Conservation (phyloP, 306 rosid species). For the Mucuna pruriens region DNA sequence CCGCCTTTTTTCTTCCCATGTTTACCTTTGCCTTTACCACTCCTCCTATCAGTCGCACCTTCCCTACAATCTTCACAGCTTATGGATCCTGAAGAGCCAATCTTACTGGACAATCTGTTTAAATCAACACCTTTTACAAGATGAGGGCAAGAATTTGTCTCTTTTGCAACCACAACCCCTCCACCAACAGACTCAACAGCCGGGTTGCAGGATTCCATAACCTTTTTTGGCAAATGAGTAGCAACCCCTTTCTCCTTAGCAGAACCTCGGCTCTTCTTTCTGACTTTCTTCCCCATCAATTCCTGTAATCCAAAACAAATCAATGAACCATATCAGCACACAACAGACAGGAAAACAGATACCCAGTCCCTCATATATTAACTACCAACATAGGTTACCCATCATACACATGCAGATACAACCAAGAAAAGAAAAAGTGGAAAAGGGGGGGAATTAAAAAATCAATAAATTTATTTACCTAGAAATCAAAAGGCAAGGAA, state of each 20-base stretch:
- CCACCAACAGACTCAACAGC: conserved; percentile 50
- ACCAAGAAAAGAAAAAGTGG: too few species aligned
- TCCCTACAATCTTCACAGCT: conserved; percentile 83
- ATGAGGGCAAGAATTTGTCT: conserved; percentile 70
- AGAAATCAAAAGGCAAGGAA: conserved; percentile 36
- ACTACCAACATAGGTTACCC: background rate
- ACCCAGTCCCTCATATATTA: conserved; percentile 2
- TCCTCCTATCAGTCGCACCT: conserved; percentile 64
- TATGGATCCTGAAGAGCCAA: conserved; percentile 50
- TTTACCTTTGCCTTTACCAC: conserved; percentile 69
- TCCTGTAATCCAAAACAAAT: conserved; percentile 58
- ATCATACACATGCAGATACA: background rate
- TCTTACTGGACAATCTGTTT: conserved; percentile 56
- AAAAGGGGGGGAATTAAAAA: too few species aligned
- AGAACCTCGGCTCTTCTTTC: conserved; percentile 66
- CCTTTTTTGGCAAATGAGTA: conserved; percentile 41
- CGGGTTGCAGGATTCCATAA: conserved; percentile 37
- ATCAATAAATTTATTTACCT: conserved; percentile 19
- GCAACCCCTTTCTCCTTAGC: conserved; percentile 61
- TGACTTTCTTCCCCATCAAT: conserved; percentile 84
- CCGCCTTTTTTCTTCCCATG: conserved; percentile 76
- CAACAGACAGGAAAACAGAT: conserved; percentile 2
- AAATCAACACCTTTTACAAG: conserved; percentile 72
- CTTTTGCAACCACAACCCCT: conserved; percentile 54
- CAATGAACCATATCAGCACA: conserved; percentile 31